Base-by-base conservation (phyloP, 2,329 filamentous ascomycete species). In the Calonectria honghensis region DNA sequence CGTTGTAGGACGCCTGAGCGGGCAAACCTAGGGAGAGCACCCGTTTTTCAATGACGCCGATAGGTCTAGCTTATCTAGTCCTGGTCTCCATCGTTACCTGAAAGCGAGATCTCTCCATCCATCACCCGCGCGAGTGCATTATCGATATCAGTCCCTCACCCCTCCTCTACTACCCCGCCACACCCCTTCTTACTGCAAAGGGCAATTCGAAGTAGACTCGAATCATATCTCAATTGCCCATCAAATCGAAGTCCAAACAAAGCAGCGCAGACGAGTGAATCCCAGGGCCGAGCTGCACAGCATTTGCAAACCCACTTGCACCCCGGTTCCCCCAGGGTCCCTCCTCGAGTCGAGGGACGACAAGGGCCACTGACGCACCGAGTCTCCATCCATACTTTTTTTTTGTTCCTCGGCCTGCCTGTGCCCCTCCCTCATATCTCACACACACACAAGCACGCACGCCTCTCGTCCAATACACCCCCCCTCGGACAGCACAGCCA, bases 41-140 rank as follows among this genome's bases (percentile, higher is more conserved):
- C 73, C 59, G 51, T 76, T 76, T 71, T 73, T 76, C 86, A 88
- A 91, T 91, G 89, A 90, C 89, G 86, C 86, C 85, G 87, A 90
- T 89, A 89, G 89, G 87, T 85, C 70, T 87, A 84, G 86, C 89
- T 89, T 90, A 90, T 90, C 89, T 91, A 81, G 86, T 89, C 83
- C 85, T 90, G 79, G 86, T 84, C 83, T 88, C 88, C 76, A 87
- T 90, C 83, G 84, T 90, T 84, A 90, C 89, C 83, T 90, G 80
- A 90, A 76, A 74, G 71, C 63, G 27, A 76, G 72, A 75, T 70
- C 65, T 69, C 48, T 52, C 74, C 54, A 77, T 71, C 73, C 51
- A 57, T 72, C 70, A 67, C 63, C 57, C 32, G 65, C 72, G 50
- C 63, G 63, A 54, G 48, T 67, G 68, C 64, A 54, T 48, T 71